Conservation (phyloP, 208 protist genomes). For the Tetramitus jugosus region DNA sequence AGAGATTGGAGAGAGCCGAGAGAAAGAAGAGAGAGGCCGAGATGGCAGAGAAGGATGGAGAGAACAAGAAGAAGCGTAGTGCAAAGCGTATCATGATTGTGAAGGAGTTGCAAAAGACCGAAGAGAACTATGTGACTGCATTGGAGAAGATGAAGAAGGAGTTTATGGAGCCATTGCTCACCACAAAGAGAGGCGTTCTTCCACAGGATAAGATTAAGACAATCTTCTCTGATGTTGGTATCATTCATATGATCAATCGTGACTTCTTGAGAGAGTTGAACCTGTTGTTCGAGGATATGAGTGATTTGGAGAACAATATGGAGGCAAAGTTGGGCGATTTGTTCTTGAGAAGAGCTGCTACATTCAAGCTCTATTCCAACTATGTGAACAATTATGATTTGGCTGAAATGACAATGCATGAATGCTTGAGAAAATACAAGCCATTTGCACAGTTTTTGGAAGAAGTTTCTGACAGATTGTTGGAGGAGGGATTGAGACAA, state of each 20-base stretch:
- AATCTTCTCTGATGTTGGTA: slow-evolving; percentile 4
- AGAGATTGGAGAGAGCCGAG: background rate
- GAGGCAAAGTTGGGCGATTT: background rate
- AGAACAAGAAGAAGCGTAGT: background rate
- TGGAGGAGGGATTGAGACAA: background rate
- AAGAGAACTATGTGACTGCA: background rate
- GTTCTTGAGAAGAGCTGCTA: background rate
- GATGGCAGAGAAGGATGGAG: background rate
- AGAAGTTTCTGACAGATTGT: background rate
- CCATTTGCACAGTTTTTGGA: slow-evolving; percentile 13
- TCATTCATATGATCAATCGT: slow-evolving; percentile 15
- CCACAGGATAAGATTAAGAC: slow-evolving; percentile 6
- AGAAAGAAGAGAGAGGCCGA: background rate
- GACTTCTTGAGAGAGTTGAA: background rate
- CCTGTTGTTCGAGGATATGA: background rate
- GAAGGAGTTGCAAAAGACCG: background rate
- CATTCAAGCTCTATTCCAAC: background rate
- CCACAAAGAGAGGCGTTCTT: background rate
- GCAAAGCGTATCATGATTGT: background rate
- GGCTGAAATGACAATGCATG: background rate
- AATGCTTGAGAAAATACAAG: background rate
- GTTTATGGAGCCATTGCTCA: background rate
- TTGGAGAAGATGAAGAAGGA: background rate
- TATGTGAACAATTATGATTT: slow-evolving; percentile 5
- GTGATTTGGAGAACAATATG: background rate